These are phyloP conservation scores for Erysimum cheiranthoides DNA, from an alignment of 345 rosid species.

Conservation along the genomic window DNA sequence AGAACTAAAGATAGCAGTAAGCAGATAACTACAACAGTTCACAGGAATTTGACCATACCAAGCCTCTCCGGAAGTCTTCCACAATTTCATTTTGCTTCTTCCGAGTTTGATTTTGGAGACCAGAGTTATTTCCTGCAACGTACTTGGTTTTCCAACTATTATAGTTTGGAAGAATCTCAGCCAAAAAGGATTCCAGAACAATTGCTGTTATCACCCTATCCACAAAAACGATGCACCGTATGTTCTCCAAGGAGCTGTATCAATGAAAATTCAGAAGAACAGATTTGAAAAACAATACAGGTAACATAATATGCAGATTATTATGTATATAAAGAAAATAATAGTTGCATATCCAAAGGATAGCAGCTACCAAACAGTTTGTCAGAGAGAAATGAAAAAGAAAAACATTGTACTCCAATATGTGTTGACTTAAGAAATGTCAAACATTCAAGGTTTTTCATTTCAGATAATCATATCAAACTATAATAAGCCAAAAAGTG, in stretches of 20 bases:
- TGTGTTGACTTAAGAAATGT: background rate
- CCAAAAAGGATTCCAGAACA: constrained; percentile 62
- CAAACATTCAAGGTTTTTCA: background rate
- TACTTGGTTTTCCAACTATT: constrained; percentile 67
- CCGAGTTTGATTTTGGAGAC: constrained; percentile 63
- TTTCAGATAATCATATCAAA: background rate
- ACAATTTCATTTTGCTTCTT: constrained; percentile 75
- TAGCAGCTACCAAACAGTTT: background rate
- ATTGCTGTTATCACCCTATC: constrained; percentile 75
- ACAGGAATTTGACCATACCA: constrained; percentile 50
- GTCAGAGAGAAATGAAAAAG: background rate
- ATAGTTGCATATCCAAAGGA: constrained; percentile 3
- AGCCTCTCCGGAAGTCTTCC: constrained; percentile 77
- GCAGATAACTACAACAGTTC: background rate
- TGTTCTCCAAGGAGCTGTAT: constrained; percentile 61
- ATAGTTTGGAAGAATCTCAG: constrained; percentile 61
- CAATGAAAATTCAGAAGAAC: constrained; percentile 11
- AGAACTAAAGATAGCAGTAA: constrained; percentile 5
- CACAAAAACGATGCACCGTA: constrained; percentile 85
- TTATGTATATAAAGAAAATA: background rate
- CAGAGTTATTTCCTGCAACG: constrained; percentile 73
- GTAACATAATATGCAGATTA: background rate
- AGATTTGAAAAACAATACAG: background rate
- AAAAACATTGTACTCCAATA: background rate
- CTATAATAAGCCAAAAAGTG: background rate